These are phyloP conservation scores for Xylona heveae DNA, from an alignment of 495 filamentous ascomycete species.

Conservation along the genomic window DNA sequence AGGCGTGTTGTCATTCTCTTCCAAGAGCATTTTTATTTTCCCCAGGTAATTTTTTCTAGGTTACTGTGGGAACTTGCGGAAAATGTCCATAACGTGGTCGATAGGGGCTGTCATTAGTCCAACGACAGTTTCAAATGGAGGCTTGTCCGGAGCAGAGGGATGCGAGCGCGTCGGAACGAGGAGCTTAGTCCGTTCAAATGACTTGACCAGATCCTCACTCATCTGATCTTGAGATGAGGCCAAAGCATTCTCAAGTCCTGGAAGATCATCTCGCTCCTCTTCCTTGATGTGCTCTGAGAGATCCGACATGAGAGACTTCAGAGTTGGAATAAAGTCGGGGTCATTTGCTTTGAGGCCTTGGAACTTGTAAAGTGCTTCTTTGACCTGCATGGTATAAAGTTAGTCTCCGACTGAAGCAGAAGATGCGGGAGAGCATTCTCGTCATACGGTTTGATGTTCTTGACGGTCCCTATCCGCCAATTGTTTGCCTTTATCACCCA, in stretches of 20 bases:
- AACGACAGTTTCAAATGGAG: slow-evolving; percentile 9
- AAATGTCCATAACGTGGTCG: slow-evolving; percentile 8
- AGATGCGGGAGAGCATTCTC: not conserved
- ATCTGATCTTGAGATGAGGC: slow-evolving; percentile 9
- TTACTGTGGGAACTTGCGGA: too few relatives aligned
- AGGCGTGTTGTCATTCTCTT: too few relatives aligned
- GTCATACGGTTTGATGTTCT: slow-evolving; percentile 31
- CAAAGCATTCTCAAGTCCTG: slow-evolving; percentile 28
- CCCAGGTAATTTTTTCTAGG: too few relatives aligned
- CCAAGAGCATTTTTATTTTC: too few relatives aligned
- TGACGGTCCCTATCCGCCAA: slow-evolving; percentile 37
- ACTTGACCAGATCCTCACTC: slow-evolving; percentile 23
- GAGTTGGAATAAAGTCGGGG: slow-evolving; percentile 25
- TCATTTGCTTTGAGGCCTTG: slow-evolving; percentile 28
- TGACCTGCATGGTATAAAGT: slow-evolving; percentile 24
- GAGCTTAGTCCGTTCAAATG: slow-evolving; percentile 35
- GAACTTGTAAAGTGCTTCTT: slow-evolving; percentile 36
- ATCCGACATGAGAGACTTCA: slow-evolving; percentile 28
- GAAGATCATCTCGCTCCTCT: slow-evolving; percentile 35
- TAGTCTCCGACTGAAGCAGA: not conserved
- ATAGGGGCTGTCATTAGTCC: slow-evolving; percentile 9
- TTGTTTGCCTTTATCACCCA: slow-evolving; percentile 24
- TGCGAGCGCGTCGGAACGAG: slow-evolving; percentile 38
- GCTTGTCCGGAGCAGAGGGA: slow-evolving; percentile 15
- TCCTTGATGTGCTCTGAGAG: slow-evolving; percentile 36